Conservation (phyloP, 202 grass and related monocot genomes). For the Bolboschoenoplectus hybrid region DNA sequence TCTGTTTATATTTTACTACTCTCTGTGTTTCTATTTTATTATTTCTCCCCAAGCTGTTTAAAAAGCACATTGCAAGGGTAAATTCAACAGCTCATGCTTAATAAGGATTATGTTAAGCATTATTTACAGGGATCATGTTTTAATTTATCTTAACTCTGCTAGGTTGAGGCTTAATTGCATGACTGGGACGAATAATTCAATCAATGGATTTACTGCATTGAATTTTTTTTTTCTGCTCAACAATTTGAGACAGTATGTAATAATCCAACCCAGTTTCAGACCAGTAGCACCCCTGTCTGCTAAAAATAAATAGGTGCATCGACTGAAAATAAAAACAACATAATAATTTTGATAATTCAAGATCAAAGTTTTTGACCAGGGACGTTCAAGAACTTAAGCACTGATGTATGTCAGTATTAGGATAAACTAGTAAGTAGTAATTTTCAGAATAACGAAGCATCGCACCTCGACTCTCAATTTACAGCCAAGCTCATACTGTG, state of each 20-base stretch:
- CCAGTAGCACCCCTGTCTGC: background rate
- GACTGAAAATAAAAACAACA: background rate
- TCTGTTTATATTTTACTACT: background rate
- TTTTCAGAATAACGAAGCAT: background rate
- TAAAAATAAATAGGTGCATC: background rate
- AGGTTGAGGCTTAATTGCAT: background rate
- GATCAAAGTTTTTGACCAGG: background rate
- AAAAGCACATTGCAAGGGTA: background rate
- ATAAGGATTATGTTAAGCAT: no score
- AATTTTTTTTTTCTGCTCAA: background rate
- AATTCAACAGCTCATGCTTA: background rate
- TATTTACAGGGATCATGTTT: background rate
- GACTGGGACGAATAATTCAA: background rate
- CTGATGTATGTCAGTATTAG: conserved; percentile 11
- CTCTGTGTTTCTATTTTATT: background rate
- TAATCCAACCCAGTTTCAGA: background rate
- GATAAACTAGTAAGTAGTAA: background rate
- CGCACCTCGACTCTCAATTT: conserved; percentile 80
- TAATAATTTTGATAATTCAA: background rate
- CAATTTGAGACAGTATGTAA: background rate
- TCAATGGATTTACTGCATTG: background rate
- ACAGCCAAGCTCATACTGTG: conserved; percentile 87
- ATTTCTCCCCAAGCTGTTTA: background rate
- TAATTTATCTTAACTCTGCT: background rate
- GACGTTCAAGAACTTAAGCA: background rate